Evolutionary conservation across 257 asterid genomes (phyloP).

Genomic region (Solanum chilense): DNA sequence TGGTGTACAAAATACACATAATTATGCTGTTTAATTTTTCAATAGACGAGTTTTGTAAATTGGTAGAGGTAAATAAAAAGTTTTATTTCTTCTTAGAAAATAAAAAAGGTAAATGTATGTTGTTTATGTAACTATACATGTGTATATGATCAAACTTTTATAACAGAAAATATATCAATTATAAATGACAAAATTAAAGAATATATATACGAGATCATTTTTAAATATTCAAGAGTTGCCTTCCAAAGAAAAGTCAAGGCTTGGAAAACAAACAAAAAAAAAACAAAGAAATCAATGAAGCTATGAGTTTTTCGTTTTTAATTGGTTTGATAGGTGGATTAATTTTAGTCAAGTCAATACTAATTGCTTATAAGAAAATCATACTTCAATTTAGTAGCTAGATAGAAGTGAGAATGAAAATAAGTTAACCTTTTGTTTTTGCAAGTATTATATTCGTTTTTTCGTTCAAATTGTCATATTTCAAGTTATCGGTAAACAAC

Average conservation of each 20-base stretch:
- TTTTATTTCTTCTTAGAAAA: neutral
- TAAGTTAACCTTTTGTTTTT: neutral
- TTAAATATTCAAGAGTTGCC: neutral
- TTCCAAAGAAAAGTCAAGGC: neutral
- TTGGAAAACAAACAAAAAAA: no score
- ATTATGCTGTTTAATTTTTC: neutral
- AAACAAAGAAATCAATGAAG: neutral
- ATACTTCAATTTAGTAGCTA: neutral
- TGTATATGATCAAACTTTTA: no score
- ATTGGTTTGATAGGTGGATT: neutral
- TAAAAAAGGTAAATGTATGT: no score
- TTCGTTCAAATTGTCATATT: neutral
- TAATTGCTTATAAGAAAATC: neutral
- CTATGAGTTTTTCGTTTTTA: neutral
- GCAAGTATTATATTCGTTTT: neutral
- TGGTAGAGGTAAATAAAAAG: neutral
- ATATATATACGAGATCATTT: neutral
- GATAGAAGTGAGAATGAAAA: neutral
- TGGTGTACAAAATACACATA: neutral
- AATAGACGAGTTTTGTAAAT: no score
- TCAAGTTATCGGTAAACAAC: neutral
- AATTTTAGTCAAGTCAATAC: neutral
- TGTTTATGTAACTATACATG: no score
- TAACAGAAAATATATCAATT: no score
- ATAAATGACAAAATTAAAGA: no score